phyloP scores from a whole-genome alignment of 2,329 filamentous ascomycete genomes.

The Neocatenulostroma microsporum region DNA sequence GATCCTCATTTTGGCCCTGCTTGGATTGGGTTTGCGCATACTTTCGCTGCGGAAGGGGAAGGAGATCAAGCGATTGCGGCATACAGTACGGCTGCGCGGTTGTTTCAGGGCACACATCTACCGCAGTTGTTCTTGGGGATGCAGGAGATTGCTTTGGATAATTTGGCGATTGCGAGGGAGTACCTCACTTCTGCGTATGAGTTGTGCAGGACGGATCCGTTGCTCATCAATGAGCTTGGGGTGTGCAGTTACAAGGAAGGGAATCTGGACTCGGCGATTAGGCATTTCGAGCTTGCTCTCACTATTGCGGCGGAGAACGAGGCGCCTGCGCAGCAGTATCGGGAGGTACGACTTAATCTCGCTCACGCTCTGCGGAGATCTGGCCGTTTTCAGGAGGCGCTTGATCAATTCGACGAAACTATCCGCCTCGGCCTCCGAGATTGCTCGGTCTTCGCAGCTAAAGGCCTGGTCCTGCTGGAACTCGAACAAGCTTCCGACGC shows the following conservation, averaged over 20 bases:
- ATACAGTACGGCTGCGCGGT: slow-evolving; percentile 85
- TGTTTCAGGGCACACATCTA: slow-evolving; percentile 95
- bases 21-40: slow-evolving; percentile 98
- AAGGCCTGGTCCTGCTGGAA: slow-evolving; percentile 77
- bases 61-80: slow-evolving; percentile 97
- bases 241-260: slow-evolving; percentile 93
- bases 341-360: slow-evolving; percentile 78
- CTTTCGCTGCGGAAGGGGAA: slow-evolving; percentile 93
- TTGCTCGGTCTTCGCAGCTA: slow-evolving; percentile 67
- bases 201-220: slow-evolving; percentile 74
- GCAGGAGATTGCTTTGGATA: slow-evolving; percentile 95
- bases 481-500: slow-evolving; percentile 67
- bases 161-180: slow-evolving; percentile 86
- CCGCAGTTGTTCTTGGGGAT: slow-evolving; percentile 95
- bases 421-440: slow-evolving; percentile 71
- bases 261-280: slow-evolving; percentile 64
- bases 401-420: slow-evolving; percentile 80
- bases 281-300: slow-evolving; percentile 71
- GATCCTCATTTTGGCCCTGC: slow-evolving; percentile 94
- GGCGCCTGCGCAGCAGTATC: slow-evolving; percentile 64
- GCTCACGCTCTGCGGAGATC: slow-evolving; percentile 77
- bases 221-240: slow-evolving; percentile 91
- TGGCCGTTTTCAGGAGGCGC: slow-evolving; percentile 59
- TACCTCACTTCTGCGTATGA: slow-evolving; percentile 85
- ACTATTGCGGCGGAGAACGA: slow-evolving; percentile 71